Conservation (phyloP, 768 basidiomycete genomes). For the Scleroderma citrinum region DNA sequence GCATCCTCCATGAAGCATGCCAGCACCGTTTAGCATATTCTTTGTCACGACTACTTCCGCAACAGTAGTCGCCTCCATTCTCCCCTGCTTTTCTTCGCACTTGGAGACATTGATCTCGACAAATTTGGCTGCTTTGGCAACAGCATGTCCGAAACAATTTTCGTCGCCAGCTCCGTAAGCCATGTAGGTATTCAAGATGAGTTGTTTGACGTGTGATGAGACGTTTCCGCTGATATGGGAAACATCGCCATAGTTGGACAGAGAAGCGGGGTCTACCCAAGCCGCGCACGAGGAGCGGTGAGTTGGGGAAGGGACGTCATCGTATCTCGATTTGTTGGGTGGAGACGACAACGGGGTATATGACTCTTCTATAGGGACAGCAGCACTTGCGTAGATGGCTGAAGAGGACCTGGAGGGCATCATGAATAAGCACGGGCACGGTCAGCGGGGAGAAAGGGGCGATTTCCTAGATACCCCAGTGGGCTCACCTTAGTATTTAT, state of each 20-base stretch:
- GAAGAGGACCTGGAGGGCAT: conserved; percentile 24
- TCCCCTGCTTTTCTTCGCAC: conserved; percentile 41
- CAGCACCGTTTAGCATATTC: conserved; percentile 74
- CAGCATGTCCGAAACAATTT: conserved; percentile 55
- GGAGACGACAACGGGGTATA: conserved; percentile 23
- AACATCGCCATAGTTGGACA: conserved; percentile 55
- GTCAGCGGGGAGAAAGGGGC: conserved; percentile 1
- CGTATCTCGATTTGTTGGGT: conserved; percentile 19
- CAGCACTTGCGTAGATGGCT: conserved; percentile 22
- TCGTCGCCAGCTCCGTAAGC: conserved; percentile 65
- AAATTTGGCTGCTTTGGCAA: conserved; percentile 56
- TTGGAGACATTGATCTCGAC: conserved; percentile 51
- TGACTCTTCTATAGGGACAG: conserved; percentile 24
- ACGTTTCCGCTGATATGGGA: conserved; percentile 59
- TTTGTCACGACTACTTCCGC: conserved; percentile 60
- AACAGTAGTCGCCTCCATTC: conserved; percentile 54
- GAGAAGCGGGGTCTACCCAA: conserved; percentile 62
- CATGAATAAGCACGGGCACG: background rate
- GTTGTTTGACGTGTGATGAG: conserved; percentile 55
- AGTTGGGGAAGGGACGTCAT: conserved; percentile 8
- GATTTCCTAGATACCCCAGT: background rate
- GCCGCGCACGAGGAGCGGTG: conserved; percentile 24
- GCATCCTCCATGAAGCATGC: conserved; percentile 73
- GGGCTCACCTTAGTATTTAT: conserved; percentile 24
- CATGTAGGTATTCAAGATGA: conserved; percentile 61